Percentiles rank a stretch among this genome's conserved stretches.
These are phyloP conservation scores for Corrigiola litoralis DNA, from an alignment of 179 eudicot species.

Conservation along the genomic window DNA sequence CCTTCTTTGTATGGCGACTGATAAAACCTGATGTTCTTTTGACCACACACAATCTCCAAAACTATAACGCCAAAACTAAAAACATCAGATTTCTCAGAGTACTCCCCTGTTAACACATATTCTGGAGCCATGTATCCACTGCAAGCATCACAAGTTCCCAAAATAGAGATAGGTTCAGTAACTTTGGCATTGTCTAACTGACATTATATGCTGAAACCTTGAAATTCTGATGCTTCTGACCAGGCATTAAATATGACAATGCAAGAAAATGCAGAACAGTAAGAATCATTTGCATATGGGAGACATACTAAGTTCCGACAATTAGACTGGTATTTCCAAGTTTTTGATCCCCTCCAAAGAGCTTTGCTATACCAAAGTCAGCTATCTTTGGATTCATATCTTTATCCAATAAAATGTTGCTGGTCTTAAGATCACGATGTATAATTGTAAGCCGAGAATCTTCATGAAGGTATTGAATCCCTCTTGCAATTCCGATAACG, in stretches of 20 bases:
- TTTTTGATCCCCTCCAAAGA: constrained; percentile 25
- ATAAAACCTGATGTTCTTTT: not conserved
- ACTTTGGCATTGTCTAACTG: no score
- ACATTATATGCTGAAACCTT: no score
- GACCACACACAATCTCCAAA: constrained; percentile 20
- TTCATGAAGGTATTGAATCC: constrained; percentile 32
- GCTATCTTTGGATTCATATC: constrained; percentile 32
- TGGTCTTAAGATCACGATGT: constrained; percentile 43
- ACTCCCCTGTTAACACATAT: constrained; percentile 14
- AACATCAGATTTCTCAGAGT: constrained; percentile 17
- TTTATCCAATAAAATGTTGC: constrained; percentile 33
- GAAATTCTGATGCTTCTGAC: no score
- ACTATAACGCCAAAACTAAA: constrained; percentile 15
- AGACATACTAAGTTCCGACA: constrained; percentile 18
- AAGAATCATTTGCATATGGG: not conserved
- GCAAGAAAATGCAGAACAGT: not conserved
- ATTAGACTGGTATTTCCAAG: constrained; percentile 12
- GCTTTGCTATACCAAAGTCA: constrained; percentile 25
- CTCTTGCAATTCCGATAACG: constrained; percentile 25
- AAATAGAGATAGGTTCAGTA: no score
- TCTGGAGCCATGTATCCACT: constrained; percentile 17
- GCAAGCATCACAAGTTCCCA: not conserved
- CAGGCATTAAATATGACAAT: no score
- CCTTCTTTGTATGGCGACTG: constrained; percentile 4
- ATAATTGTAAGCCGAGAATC: constrained; percentile 41